phyloP scores from a whole-genome alignment of 805 yeast species.

The Candida ipomoeae region DNA sequence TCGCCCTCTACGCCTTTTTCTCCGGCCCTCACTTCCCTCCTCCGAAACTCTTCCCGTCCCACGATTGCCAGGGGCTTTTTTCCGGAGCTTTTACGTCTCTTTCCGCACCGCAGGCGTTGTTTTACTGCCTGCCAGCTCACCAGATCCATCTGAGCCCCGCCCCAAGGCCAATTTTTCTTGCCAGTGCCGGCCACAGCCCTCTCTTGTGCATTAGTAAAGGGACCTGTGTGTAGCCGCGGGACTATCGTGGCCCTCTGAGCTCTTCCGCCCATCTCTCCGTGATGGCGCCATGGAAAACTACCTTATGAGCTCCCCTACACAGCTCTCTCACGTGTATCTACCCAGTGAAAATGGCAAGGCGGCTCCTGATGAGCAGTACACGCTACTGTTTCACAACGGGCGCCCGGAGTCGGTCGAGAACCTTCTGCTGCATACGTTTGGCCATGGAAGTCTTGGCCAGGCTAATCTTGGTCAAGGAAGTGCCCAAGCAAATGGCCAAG shows the following conservation, averaged over 20 bases:
- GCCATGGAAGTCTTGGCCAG: background rate
- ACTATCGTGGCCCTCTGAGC: background rate
- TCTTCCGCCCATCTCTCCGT: background rate
- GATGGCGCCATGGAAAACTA: constrained; percentile 33
- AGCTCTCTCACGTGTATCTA: constrained; percentile 30
- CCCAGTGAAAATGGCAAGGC: constrained; percentile 6
- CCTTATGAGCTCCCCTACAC: constrained; percentile 39
- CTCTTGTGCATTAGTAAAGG: background rate
- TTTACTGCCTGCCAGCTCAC: background rate
- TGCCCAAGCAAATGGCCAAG: too few species aligned
- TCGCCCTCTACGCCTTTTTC: background rate
- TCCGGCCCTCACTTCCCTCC: background rate
- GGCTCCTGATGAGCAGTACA: background rate
- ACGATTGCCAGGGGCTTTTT: background rate
- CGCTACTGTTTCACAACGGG: background rate
- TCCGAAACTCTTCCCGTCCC: background rate
- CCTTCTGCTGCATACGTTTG: background rate
- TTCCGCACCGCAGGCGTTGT: background rate
- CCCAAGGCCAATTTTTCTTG: background rate
- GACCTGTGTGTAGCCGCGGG: background rate
- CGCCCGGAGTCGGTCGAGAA: background rate
- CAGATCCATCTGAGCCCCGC: background rate
- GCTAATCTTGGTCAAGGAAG: too few species aligned
- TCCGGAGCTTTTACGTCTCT: background rate
- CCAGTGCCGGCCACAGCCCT: background rate